Evolutionary conservation across 805 yeast species (phyloP).

Genomic region (Zygosaccharomyces kombuchaensis): DNA sequence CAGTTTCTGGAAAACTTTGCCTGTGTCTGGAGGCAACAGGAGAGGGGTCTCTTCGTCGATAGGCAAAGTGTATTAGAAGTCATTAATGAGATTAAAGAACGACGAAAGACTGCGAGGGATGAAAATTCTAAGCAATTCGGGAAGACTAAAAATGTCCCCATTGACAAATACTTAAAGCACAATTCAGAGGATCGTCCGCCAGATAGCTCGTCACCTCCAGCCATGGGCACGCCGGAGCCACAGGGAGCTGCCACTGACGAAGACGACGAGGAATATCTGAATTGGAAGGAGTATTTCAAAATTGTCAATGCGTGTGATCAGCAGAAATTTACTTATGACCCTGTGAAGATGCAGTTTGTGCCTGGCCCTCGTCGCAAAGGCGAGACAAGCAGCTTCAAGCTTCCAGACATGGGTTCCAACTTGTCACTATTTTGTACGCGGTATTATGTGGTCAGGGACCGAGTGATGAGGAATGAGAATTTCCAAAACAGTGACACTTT

Average conservation of each 20-base stretch:
- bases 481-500: conserved; percentile 46
- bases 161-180: not conserved
- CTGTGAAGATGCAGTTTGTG: conserved; percentile 56
- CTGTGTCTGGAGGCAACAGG: conserved; percentile 81
- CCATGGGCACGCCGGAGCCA: conserved; percentile 1
- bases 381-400: conserved; percentile 11
- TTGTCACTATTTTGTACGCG: conserved; percentile 48
- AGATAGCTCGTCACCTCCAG: conserved; percentile 3
- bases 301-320: conserved; percentile 61
- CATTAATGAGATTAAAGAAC: conserved; percentile 50
- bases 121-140: not conserved
- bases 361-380: conserved; percentile 22
- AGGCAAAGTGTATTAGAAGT: conserved; percentile 64
- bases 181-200: not conserved
- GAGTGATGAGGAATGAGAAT: conserved; percentile 68
- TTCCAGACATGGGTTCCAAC: conserved; percentile 30
- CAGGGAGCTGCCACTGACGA: conserved; percentile 2
- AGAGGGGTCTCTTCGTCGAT: conserved; percentile 79
- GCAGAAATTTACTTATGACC: conserved; percentile 61
- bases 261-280: conserved; percentile 34
- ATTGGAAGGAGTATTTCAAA: conserved; percentile 72
- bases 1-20: conserved; percentile 68
- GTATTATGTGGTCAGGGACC: conserved; percentile 60
- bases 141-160: not conserved
- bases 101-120: conserved; percentile 22